Percentiles rank a stretch among this genome's conserved stretches.
Conservation (phyloP, 306 rosid species). For the Cicer yamashitae region DNA sequence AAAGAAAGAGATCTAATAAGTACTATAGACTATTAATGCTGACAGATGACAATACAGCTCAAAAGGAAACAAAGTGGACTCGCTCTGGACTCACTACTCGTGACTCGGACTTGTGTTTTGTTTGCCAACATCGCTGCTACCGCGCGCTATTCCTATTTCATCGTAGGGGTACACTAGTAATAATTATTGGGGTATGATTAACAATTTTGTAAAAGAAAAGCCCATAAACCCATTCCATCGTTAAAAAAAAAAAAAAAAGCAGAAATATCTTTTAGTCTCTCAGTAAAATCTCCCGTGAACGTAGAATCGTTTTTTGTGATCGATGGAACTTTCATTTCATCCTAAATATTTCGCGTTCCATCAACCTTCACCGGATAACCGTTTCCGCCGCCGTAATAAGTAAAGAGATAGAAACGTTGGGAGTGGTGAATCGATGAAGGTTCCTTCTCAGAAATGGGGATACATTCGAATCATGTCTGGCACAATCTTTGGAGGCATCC, state of each 20-base stretch:
- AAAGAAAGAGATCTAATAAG: conserved; percentile 63
- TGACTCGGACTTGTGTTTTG: conserved; percentile 15
- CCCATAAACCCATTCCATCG: no score
- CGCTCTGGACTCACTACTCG: conserved; percentile 37
- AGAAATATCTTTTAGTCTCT: no score
- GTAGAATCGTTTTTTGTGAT: no score
- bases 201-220: no score
- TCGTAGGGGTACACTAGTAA: no score
- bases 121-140: no score
- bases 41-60: conserved; percentile 55
- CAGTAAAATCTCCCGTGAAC: no score
- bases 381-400: background rate
- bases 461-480: conserved; percentile 76
- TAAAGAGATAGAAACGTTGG: background rate
- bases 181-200: no score
- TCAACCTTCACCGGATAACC: background rate
- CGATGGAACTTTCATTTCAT: no score
- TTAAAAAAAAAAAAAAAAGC: no score
- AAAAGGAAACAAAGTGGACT: conserved; percentile 47
- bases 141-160: no score
- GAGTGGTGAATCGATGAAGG: conserved; percentile 33
- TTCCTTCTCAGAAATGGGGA: conserved; percentile 68
- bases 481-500: conserved; percentile 69
- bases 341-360: no score
- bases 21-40: conserved; percentile 51